A percentile compares a stretch with the other conserved stretches of the same genome.
phyloP scores from a whole-genome alignment of 2,329 filamentous ascomycete species.

The Penicillium sp. region DNA sequence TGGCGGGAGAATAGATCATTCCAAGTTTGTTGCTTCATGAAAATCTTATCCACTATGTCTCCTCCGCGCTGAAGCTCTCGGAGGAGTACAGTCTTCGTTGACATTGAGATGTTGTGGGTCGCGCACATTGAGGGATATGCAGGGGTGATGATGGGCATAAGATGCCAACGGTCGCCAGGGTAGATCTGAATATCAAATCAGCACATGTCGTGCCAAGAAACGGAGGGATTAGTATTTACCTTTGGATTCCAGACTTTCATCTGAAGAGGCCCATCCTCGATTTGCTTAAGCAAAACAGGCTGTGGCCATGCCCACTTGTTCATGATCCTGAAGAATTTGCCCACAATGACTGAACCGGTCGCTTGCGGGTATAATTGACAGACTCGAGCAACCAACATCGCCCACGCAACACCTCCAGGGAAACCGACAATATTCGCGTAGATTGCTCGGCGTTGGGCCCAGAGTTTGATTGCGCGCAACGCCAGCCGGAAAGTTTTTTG shows the following conservation, averaged over 20 bases:
- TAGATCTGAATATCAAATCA: slow-evolving; percentile 60
- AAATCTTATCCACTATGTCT: slow-evolving; percentile 75
- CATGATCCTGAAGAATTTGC: slow-evolving; percentile 93
- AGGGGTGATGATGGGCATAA: slow-evolving; percentile 98
- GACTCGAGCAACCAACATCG: slow-evolving; percentile 92
- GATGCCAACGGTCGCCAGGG: slow-evolving; percentile 74
- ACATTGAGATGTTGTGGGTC: slow-evolving; percentile 88
- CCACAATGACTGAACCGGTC: slow-evolving; percentile 80
- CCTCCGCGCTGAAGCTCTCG: slow-evolving; percentile 76
- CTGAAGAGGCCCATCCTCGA: slow-evolving; percentile 76
- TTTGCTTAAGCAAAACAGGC: slow-evolving; percentile 84
- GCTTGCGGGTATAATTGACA: slow-evolving; percentile 96
- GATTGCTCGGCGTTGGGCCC: slow-evolving; percentile 86
- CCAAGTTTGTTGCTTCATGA: slow-evolving; percentile 74
- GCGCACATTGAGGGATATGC: slow-evolving; percentile 98
- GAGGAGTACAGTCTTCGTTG: slow-evolving; percentile 80
- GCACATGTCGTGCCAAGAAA: not conserved
- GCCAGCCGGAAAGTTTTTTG: slow-evolving; percentile 86
- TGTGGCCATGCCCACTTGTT: slow-evolving; percentile 89
- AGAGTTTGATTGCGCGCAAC: slow-evolving; percentile 88
- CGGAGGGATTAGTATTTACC: slow-evolving; percentile 48
- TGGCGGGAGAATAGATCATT: slow-evolving; percentile 85
- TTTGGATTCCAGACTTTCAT: slow-evolving; percentile 93
- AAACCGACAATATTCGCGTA: slow-evolving; percentile 97
- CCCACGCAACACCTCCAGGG: slow-evolving; percentile 95